phyloP scores from a whole-genome alignment of 495 filamentous ascomycete species.

The Penicillium paradoxum region DNA sequence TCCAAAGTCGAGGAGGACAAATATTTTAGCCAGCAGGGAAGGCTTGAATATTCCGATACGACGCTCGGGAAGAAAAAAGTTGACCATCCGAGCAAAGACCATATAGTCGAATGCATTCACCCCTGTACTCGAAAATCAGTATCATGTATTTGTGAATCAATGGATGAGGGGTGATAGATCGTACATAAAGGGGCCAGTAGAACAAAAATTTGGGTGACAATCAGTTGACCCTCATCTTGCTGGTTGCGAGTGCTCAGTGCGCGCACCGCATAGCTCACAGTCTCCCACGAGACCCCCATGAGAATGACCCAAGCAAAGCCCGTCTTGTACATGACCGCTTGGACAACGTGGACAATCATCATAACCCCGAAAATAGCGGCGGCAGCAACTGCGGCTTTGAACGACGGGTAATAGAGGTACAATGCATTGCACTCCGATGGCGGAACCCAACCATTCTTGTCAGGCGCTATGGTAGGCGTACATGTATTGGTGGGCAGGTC shows the following conservation, averaged over 20 bases:
- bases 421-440: not conserved
- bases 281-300: conserved; percentile 1
- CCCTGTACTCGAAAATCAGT: not conserved
- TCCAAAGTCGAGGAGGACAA: not conserved
- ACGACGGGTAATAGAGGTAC: conserved; percentile 1
- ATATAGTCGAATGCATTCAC: conserved; percentile 3
- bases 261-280: not conserved
- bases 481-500: not conserved
- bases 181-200: not conserved
- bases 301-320: conserved; percentile 2
- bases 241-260: not conserved
- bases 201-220: not conserved
- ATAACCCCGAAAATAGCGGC: not conserved
- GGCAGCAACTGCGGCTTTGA: not conserved
- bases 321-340: not conserved
- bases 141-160: not conserved
- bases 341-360: not conserved
- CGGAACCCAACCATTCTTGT: not conserved
- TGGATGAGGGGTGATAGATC: not conserved
- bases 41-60: not conserved
- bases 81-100: not conserved
- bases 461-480: not conserved
- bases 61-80: conserved; percentile 2
- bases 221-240: not conserved
- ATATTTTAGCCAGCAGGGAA: not conserved